phyloP scores from a whole-genome alignment of 169 alveolate genomes.

The Eimeria necatrix region DNA sequence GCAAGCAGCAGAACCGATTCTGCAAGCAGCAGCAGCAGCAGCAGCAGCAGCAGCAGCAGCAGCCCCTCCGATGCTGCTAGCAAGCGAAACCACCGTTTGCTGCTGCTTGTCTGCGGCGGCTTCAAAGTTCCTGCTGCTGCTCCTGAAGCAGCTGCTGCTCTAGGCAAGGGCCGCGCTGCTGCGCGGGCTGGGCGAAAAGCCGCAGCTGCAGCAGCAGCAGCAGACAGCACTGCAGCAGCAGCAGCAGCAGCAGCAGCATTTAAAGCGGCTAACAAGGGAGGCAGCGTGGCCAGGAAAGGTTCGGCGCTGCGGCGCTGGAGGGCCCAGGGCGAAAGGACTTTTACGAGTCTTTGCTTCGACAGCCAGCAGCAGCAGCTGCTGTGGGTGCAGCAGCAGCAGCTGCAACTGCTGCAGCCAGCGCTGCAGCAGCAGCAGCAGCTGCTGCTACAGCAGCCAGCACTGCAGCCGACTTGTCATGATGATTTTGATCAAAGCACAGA shows the following conservation, averaged over 20 bases:
- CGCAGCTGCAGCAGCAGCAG: neutral
- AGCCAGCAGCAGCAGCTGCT: constrained; percentile 27
- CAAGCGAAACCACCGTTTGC: neutral
- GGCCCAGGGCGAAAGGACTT: neutral
- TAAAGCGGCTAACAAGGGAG: neutral
- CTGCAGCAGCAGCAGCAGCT: constrained; percentile 30
- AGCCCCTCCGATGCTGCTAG: constrained; percentile 8
- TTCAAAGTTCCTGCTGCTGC: constrained; percentile 7
- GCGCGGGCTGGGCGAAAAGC: neutral
- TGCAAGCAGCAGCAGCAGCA: constrained; percentile 49
- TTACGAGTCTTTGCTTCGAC: neutral
- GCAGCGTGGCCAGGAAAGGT: constrained; percentile 22
- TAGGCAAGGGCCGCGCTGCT: neutral
- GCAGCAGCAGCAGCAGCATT: neutral
- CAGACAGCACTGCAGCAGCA: neutral
- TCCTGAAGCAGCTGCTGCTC: constrained; percentile 2
- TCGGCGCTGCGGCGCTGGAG: constrained; percentile 35
- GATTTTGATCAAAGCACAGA: neutral
- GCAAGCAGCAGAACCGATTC: neutral
- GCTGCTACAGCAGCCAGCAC: neutral
- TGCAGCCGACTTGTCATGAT: neutral
- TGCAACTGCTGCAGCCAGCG: constrained; percentile 3
- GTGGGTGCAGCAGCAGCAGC: neutral
- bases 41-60: constrained; percentile 56
- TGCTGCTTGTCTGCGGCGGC: constrained; percentile 46